Base-by-base conservation (phyloP, 495 filamentous ascomycete genomes). In the Neurospora sp. region DNA sequence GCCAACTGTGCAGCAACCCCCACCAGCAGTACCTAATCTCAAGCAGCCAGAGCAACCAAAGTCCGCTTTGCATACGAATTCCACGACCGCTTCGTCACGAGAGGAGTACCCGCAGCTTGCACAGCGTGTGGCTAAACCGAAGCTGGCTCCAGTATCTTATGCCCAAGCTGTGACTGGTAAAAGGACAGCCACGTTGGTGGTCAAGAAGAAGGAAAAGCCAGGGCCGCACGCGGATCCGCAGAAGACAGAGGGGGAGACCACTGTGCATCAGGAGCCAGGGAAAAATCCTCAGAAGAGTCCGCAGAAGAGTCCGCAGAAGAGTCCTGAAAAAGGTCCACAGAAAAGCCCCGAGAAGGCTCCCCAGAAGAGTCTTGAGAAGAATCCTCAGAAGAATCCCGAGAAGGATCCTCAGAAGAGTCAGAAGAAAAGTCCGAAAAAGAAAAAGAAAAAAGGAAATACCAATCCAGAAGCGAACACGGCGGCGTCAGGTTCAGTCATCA, bases 151-250 rank as follows among this genome's bases (percentile, higher is more conserved):
- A 65, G 8, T 3, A 20, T 68, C 39, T 68, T 71, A 71, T 27
- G 70, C 70, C 18, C 70, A 71, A 71, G 70, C 42, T 59, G 40
- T 47, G 16, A 39, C 44, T 20, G 70, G 70, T 12, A 68, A 65
- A 47, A 65, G 53, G 22, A 35, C 27, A 65, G 6, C 53, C 27
- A 18, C 53, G 2, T 37, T 37, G 27, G 53, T 65, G 53, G 3
- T 18, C 14, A 37, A 31, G 12, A 65, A 35, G 53, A 16, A 35
- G 27, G 22, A 65, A 35, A 31, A 1, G 2, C 53, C 18, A 31
- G 53, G 6, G 18, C 53, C 53, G 7, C 27, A 65, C 2, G 4
- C 12, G 27, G 14, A 18, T 9, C 10, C 3, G 53, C 6, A 31
- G 31, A 65, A 18, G 53, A 1, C 53, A 65, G 53, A 35, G 4